Conservation (phyloP, 805 yeast species). For the Hanseniaspora taiwanica region DNA sequence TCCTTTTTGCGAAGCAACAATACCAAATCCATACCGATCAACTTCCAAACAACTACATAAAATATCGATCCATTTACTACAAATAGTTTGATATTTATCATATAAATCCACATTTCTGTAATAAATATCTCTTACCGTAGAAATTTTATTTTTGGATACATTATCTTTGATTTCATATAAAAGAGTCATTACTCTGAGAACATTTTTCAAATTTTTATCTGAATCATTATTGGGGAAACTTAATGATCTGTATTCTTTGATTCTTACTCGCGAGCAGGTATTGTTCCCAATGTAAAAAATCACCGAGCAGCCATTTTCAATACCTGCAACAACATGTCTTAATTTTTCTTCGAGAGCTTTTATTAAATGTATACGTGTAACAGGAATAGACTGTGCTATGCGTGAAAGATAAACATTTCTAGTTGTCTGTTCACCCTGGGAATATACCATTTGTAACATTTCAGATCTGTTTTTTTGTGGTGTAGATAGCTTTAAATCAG, state of each 20-base stretch:
- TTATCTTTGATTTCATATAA: slow-evolving; percentile 1
- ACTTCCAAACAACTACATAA: slow-evolving; percentile 29
- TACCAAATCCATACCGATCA: slow-evolving; percentile 29
- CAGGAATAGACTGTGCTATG: too few species aligned
- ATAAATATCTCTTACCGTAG: slow-evolving; percentile 43
- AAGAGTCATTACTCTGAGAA: slow-evolving; percentile 3
- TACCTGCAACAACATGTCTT: too few species aligned
- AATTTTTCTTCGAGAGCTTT: too few species aligned
- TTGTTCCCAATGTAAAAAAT: too few species aligned
- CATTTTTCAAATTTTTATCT: not conserved
- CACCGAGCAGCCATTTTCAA: too few species aligned
- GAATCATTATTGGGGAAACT: too few species aligned
- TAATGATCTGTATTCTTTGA: too few species aligned
- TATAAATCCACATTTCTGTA: slow-evolving; percentile 49
- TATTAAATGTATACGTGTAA: too few species aligned
- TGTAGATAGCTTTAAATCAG: not conserved
- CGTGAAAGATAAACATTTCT: too few species aligned
- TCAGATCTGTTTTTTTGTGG: not conserved
- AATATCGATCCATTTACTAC: slow-evolving; percentile 28
- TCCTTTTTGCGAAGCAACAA: slow-evolving; percentile 53
- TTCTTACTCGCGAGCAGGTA: too few species aligned
- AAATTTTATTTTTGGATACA: not conserved
- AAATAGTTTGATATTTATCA: slow-evolving; percentile 27
- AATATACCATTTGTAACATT: slow-evolving; percentile 1
- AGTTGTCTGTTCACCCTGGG: not conserved